Percentiles rank a stretch among this genome's conserved stretches.
These are phyloP conservation scores for Trypanosoma theileri DNA, from an alignment of 208 protist species.

Conservation along the genomic window DNA sequence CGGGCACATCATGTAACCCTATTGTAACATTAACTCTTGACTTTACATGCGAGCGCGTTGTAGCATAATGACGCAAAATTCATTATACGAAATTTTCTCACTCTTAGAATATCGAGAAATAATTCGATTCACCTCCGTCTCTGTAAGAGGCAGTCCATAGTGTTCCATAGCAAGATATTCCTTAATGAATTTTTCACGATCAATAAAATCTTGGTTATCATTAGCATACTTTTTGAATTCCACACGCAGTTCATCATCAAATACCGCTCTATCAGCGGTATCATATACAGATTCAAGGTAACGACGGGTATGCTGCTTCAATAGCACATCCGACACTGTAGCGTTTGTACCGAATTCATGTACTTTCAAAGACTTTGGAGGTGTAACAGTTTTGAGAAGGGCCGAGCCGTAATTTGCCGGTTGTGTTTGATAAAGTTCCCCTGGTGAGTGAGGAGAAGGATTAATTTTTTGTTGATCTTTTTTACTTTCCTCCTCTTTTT, in stretches of 20 bases:
- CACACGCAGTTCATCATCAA: conserved; percentile 60
- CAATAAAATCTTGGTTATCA: conserved; percentile 58
- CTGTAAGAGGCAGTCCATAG: conserved; percentile 62
- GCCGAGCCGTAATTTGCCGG: not conserved
- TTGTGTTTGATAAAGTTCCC: not conserved
- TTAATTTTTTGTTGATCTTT: not conserved
- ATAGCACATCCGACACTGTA: conserved; percentile 21
- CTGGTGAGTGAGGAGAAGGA: not conserved
- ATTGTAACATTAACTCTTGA: not conserved
- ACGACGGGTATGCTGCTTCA: conserved; percentile 20
- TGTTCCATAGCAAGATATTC: conserved; percentile 77
- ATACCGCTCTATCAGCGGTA: conserved; percentile 25
- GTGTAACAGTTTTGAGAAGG: not conserved
- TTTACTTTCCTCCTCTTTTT: not conserved
- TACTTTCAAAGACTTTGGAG: not conserved
- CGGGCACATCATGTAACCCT: not conserved
- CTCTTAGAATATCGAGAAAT: conserved; percentile 52
- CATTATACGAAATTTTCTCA: conserved; percentile 68
- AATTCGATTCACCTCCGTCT: conserved; percentile 47
- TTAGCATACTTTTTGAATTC: conserved; percentile 64
- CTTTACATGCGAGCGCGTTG: conserved; percentile 74
- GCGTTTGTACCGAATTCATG: conserved; percentile 5
- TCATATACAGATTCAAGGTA: conserved; percentile 22
- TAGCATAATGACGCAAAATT: conserved; percentile 89
- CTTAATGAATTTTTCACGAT: conserved; percentile 71